A percentile compares a stretch with the other conserved stretches of the same genome.
Conservation (phyloP, 306 rosid species). For the Rosa lucieae region DNA sequence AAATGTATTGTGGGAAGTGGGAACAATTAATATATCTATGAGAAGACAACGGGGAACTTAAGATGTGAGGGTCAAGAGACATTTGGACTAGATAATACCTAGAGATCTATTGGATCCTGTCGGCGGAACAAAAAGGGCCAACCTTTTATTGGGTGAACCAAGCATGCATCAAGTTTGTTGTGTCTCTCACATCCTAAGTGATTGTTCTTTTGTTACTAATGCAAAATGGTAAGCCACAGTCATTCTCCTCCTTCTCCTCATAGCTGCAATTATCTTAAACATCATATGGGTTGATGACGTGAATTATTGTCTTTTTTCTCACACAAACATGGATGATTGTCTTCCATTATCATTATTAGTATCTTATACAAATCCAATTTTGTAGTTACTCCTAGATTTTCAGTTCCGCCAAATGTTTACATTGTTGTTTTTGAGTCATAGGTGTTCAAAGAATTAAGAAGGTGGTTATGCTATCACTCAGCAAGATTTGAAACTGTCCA, state of each 20-base stretch:
- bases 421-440: background rate
- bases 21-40: background rate
- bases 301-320: background rate
- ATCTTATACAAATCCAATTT: background rate
- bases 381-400: background rate
- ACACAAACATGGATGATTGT: too few species aligned
- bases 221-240: background rate
- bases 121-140: background rate
- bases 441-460: background rate
- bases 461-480: background rate
- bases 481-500: background rate
- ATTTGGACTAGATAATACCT: background rate
- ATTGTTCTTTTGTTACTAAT: background rate
- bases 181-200: background rate
- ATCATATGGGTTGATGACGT: background rate
- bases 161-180: background rate
- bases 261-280: background rate
- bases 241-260: background rate
- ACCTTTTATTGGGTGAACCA: background rate
- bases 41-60: background rate
- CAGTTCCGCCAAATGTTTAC: background rate
- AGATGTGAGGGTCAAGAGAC: background rate
- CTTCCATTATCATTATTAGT: too few species aligned
- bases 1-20: background rate
- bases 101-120: background rate